Base-by-base conservation (phyloP, 306 rosid genomes). In the Trifolium repens region DNA sequence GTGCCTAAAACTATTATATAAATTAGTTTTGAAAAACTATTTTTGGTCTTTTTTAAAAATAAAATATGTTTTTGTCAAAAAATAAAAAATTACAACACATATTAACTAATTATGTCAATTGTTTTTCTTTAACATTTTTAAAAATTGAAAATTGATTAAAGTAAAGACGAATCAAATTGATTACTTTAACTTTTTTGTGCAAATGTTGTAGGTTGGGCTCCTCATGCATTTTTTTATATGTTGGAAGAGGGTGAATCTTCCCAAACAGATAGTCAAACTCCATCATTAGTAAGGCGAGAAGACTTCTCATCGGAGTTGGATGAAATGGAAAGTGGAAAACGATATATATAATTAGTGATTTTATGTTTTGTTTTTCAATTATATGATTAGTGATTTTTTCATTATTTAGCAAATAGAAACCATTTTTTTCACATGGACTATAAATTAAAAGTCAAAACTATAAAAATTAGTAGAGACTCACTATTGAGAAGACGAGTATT, bases 131-230 rank as follows among this genome's bases (percentile, higher is more conserved):
- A 8, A 9, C 9, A 42, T 42, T 42, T 8, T 8, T 42, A 37
- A 37, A 27, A 27, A 27, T 27, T 27, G 30, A 27, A 27, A 27
- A 27, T 35, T 35, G 6, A 12, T 44, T 44, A 10, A 44, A 44
- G n/a, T 44, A 47, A 16, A 35, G 7, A 37, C 40, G 1, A n/a
- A 2, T 52, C 58, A 19, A 58, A 40, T 43, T 0, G 1, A 5
- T 49, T 4, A 26, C 10, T 4, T 40, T 2, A 0, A 12, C 5
- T 10, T 47, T 73, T 58, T 52, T 4, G 26, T 55, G 0, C 3
- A 72, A 49, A 71, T 70, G 17, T 22, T 78, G 77, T 63, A 87
- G 89, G 91, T 69, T 85, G 86, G 91, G 89, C 91, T 1, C 91
- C 91, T 68, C 71, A 83, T 83, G 84, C 77, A 14, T 87, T 68